phyloP scores from a whole-genome alignment of 2,329 filamentous ascomycete species.

The Colletotrichum chrysophilum region DNA sequence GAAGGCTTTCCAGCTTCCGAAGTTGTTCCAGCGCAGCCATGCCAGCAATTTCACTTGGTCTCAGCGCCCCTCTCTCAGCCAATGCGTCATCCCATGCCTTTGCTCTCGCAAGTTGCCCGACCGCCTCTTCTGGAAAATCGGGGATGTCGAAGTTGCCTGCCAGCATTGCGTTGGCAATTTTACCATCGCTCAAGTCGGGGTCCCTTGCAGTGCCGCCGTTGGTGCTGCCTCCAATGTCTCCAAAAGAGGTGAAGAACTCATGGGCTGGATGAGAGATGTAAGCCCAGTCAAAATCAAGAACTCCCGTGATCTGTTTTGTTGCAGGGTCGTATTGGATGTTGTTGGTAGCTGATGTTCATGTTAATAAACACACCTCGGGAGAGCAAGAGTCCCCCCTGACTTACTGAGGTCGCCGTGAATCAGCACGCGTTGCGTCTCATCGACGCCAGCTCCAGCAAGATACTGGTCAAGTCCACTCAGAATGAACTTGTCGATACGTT shows the following conservation, averaged over 20 bases:
- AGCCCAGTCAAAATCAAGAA: slow-evolving; percentile 34
- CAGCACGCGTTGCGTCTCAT: slow-evolving; percentile 15
- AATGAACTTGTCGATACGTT: slow-evolving; percentile 24
- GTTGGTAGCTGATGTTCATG: slow-evolving; percentile 23
- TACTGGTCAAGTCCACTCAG: slow-evolving; percentile 2
- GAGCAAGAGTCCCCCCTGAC: not conserved
- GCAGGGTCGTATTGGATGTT: slow-evolving; percentile 29
- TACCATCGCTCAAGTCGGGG: slow-evolving; percentile 18
- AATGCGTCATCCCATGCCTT: not conserved
- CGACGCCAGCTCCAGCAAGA: slow-evolving; percentile 18
- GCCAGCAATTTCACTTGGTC: not conserved
- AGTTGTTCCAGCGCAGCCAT: not conserved
- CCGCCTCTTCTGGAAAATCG: not conserved
- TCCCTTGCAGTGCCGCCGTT: not conserved
- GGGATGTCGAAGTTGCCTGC: not conserved
- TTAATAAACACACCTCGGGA: too few species aligned
- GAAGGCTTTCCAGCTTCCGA: not conserved
- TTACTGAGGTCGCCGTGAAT: slow-evolving; percentile 33
- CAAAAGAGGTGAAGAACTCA: slow-evolving; percentile 28
- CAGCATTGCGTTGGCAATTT: slow-evolving; percentile 1
- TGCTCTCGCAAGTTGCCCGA: not conserved
- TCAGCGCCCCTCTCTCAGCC: not conserved
- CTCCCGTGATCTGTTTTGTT: slow-evolving; percentile 24
- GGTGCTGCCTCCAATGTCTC: slow-evolving; percentile 16
- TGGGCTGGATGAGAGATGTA: slow-evolving; percentile 26